Conservation (phyloP, 75 land plant species). For the Selaginella moellendorffii region DNA sequence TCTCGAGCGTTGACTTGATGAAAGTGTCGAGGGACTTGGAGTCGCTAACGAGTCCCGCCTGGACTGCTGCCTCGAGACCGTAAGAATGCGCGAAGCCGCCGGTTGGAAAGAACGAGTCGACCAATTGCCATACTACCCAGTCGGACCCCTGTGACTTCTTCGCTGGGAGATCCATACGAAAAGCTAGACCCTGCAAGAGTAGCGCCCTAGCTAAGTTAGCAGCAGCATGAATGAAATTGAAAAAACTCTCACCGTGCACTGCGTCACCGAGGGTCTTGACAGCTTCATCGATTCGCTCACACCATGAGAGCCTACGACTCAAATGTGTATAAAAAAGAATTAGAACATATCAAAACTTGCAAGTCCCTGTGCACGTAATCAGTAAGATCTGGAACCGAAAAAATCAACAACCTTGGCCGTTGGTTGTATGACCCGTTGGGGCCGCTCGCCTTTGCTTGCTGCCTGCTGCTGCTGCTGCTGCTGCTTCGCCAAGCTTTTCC, state of each 20-base stretch:
- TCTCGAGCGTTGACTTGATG: constrained; percentile 40
- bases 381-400: neutral
- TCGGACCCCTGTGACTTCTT: too few species aligned
- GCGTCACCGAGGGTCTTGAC: too few species aligned
- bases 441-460: neutral
- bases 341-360: too few species aligned
- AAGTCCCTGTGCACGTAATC: neutral
- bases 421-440: neutral
- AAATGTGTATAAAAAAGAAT: too few species aligned
- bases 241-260: too few species aligned
- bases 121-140: constrained; percentile 80
- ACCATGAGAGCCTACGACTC: too few species aligned
- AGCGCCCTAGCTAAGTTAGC: neutral
- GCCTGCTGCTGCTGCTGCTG: too few species aligned
- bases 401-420: neutral
- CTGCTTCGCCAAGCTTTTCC: too few species aligned
- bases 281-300: too few species aligned
- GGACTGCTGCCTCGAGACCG: constrained; percentile 78
- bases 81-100: constrained; percentile 93
- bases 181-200: neutral
- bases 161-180: neutral
- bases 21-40: constrained; percentile 35
- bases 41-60: constrained; percentile 36
- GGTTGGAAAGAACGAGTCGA: constrained; percentile 85
- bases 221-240: neutral